Conservation (phyloP, 768 basidiomycete species). For the Tricholoma bakamatsutake region DNA sequence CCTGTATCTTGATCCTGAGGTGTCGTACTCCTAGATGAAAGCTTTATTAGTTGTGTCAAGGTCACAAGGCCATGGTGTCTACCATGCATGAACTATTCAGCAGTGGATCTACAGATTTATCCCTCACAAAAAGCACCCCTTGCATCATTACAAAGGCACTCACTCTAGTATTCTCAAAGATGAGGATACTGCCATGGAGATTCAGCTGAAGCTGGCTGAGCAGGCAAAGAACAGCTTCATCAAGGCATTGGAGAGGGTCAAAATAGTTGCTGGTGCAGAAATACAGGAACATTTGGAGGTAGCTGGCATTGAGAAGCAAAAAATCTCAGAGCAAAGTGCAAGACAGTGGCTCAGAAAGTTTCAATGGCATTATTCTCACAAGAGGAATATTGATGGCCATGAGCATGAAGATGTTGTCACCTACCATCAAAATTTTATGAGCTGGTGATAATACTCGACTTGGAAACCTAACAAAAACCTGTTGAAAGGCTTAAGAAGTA, state of each 20-base stretch:
- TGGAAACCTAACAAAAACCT: too few relatives aligned
- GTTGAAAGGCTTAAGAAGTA: too few relatives aligned
- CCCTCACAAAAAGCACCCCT: background rate
- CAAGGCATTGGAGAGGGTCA: slow-evolving; percentile 17
- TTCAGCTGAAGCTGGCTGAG: slow-evolving; percentile 23
- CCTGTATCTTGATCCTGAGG: too few relatives aligned
- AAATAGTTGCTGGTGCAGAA: too few relatives aligned
- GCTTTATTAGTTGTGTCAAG: too few relatives aligned
- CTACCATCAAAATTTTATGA: slow-evolving; percentile 23
- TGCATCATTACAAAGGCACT: slow-evolving; percentile 8
- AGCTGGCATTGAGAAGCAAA: background rate
- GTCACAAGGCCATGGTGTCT: too few relatives aligned
- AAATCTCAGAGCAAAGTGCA: slow-evolving; percentile 13
- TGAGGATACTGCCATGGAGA: slow-evolving; percentile 22
- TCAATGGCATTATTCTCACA: slow-evolving; percentile 21
- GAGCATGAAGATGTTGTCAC: slow-evolving; percentile 25
- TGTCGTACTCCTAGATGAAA: too few relatives aligned
- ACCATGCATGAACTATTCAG: too few relatives aligned
- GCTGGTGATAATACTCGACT: too few relatives aligned
- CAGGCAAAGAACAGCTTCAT: slow-evolving; percentile 22
- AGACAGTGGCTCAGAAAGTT: slow-evolving; percentile 12
- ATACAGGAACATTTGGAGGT: too few relatives aligned
- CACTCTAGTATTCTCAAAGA: slow-evolving; percentile 16
- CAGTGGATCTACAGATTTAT: too few relatives aligned
- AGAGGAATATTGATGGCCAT: background rate